Percentiles rank a stretch among this genome's conserved stretches.
Evolutionary conservation across 331 rosid species (phyloP).

Genomic region (Acacia pycnantha): DNA sequence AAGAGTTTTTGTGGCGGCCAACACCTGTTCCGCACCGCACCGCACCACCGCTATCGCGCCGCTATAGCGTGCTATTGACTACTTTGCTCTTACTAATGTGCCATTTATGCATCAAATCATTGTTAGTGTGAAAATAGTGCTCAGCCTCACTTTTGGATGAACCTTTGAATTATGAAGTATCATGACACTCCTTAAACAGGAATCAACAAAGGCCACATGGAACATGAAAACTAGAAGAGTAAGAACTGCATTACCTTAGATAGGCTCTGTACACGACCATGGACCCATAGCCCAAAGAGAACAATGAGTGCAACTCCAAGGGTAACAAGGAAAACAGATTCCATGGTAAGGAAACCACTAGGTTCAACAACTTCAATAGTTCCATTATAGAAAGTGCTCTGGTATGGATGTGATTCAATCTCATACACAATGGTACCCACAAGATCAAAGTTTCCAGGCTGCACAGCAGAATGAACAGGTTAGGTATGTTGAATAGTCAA

Average conservation of each 20-base stretch:
- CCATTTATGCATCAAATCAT: not conserved
- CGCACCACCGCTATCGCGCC: too few relatives aligned
- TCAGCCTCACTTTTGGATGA: not conserved
- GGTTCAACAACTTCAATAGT: conserved; percentile 70
- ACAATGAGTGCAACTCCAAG: conserved; percentile 56
- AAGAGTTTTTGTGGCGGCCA: too few relatives aligned
- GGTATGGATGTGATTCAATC: conserved; percentile 61
- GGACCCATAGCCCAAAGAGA: not conserved
- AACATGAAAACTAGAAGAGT: not conserved
- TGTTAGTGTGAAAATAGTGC: not conserved
- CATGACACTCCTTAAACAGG: not conserved
- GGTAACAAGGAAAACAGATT: conserved; percentile 69
- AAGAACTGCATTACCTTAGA: conserved; percentile 3
- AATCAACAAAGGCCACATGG: not conserved
- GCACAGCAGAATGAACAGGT: conserved; percentile 31
- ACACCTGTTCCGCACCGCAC: too few relatives aligned
- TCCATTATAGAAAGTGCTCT: conserved; percentile 69
- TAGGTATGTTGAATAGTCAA: not conserved
- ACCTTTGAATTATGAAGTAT: not conserved
- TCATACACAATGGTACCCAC: conserved; percentile 62
- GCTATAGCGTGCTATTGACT: too few relatives aligned
- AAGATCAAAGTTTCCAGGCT: conserved; percentile 74
- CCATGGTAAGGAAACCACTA: conserved; percentile 44
- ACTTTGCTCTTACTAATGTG: not conserved
- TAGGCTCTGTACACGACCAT: not conserved